Conservation (phyloP, 2,329 filamentous ascomycete genomes). For the Aspergillus viridinutans region DNA sequence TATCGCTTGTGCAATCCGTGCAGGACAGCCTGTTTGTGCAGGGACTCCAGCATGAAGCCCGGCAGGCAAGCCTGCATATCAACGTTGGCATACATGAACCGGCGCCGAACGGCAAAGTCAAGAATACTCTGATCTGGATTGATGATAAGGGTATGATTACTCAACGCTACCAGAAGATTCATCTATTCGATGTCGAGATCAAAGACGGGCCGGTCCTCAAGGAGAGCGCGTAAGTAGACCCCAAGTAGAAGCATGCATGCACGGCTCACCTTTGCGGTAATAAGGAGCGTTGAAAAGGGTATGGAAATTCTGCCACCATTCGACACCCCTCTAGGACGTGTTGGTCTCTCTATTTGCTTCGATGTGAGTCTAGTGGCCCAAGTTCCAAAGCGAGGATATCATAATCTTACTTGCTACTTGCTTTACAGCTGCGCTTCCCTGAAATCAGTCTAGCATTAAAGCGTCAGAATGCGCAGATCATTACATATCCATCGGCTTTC, state of each 20-base stretch:
- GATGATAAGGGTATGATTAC: constrained; percentile 55
- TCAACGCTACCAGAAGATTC: constrained; percentile 78
- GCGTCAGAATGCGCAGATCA: constrained; percentile 64
- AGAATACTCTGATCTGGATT: constrained; percentile 66
- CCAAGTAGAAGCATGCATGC: neutral
- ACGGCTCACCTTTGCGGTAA: neutral
- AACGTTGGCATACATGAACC: constrained; percentile 87
- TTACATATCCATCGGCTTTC: constrained; percentile 87
- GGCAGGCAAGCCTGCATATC: constrained; percentile 61
- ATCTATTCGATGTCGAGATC: constrained; percentile 75
- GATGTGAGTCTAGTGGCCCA: constrained; percentile 50
- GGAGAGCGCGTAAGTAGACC: constrained; percentile 51
- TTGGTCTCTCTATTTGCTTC: constrained; percentile 84
- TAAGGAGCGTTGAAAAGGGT: constrained; percentile 64
- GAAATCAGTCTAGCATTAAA: constrained; percentile 68
- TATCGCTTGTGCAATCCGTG: constrained; percentile 66
- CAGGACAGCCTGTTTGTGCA: constrained; percentile 67
- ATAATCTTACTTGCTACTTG: neutral
- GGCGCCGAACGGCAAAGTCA: constrained; percentile 50
- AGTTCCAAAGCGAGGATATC: neutral
- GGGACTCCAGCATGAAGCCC: constrained; percentile 67
- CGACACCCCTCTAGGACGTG: constrained; percentile 65
- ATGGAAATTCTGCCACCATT: constrained; percentile 63
- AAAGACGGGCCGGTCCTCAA: constrained; percentile 55
- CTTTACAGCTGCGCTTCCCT: constrained; percentile 64